Evolutionary conservation across 2,329 filamentous ascomycete species (phyloP).

Genomic region (Hypoxylon sp.): DNA sequence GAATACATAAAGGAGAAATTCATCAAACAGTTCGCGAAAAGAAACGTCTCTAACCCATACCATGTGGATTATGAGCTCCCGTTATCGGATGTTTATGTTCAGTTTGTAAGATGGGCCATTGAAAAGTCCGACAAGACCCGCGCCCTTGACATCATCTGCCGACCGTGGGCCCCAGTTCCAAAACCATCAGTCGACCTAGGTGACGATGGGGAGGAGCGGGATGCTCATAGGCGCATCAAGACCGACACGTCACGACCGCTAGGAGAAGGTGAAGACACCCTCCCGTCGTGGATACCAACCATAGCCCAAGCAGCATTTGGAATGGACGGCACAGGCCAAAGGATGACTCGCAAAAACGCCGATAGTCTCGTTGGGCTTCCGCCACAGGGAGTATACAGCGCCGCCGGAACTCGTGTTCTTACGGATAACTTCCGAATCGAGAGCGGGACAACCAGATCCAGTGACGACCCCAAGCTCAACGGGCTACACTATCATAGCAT

Average conservation of each 20-base stretch:
- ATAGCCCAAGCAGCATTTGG: constrained; percentile 23
- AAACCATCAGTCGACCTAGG: background rate
- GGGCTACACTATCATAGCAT: constrained; percentile 33
- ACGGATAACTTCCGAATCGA: constrained; percentile 26
- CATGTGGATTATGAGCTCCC: constrained; percentile 30
- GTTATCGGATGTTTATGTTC: constrained; percentile 33
- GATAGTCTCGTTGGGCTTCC: constrained; percentile 31
- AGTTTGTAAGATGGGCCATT: constrained; percentile 32
- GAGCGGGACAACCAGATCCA: constrained; percentile 7
- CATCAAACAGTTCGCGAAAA: constrained; percentile 16
- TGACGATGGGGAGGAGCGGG: constrained; percentile 13
- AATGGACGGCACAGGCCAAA: constrained; percentile 22
- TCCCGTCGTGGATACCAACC: constrained; percentile 35
- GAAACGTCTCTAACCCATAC: constrained; percentile 26
- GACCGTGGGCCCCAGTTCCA: constrained; percentile 28
- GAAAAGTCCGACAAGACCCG: constrained; percentile 22
- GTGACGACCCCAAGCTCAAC: background rate
- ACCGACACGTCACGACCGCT: background rate
- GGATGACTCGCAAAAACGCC: constrained; percentile 33
- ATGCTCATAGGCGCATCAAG: constrained; percentile 14
- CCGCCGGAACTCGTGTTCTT: constrained; percentile 11
- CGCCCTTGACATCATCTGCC: constrained; percentile 35
- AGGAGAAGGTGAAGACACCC: constrained; percentile 25
- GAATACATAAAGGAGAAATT: constrained; percentile 21
- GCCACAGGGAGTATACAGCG: constrained; percentile 23